A percentile compares a stretch with the other conserved stretches of the same genome.
phyloP scores from a whole-genome alignment of 805 yeast species.

The Yueomyces sp. region DNA sequence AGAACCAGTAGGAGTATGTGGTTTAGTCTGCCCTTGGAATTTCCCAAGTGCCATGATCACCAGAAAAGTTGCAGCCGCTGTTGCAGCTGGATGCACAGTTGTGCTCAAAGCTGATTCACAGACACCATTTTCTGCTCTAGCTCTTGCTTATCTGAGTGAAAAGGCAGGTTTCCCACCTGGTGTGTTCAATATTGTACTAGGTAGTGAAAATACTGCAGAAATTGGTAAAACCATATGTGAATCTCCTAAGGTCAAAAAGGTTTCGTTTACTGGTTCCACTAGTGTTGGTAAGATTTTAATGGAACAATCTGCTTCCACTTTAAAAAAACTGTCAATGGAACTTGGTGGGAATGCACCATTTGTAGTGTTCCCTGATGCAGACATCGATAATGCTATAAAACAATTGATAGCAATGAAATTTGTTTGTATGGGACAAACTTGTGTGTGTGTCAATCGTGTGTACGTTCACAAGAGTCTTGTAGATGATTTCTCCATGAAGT shows the following conservation, averaged over 20 bases:
- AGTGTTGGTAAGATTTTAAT: conserved; percentile 46
- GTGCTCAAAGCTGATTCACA: conserved; percentile 49
- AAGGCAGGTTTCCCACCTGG: conserved; percentile 53
- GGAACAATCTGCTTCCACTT: conserved; percentile 41
- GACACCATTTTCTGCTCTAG: conserved; percentile 49
- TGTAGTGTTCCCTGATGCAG: conserved; percentile 47
- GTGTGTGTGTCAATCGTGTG: conserved; percentile 49
- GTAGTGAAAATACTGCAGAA: conserved; percentile 37
- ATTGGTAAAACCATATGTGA: conserved; percentile 39
- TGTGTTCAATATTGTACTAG: conserved; percentile 37
- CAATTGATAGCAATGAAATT: conserved; percentile 42
- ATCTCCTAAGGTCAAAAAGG: conserved; percentile 36
- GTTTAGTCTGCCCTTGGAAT: conserved; percentile 53
- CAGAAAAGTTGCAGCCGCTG: conserved; percentile 50
- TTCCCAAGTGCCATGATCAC: conserved; percentile 59
- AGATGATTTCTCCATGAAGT: conserved; percentile 32
- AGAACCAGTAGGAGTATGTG: conserved; percentile 54
- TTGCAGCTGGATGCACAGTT: conserved; percentile 53
- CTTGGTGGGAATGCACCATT: conserved; percentile 60
- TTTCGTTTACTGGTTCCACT: conserved; percentile 56
- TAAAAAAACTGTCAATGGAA: conserved; percentile 50
- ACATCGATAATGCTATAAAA: conserved; percentile 40
- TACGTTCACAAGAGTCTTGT: conserved; percentile 40
- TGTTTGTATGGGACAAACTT: conserved; percentile 51
- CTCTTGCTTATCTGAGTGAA: conserved; percentile 39